These are phyloP conservation scores for Dactylonectria macrodidyma DNA, from an alignment of 2,329 filamentous ascomycete species.

Conservation along the genomic window DNA sequence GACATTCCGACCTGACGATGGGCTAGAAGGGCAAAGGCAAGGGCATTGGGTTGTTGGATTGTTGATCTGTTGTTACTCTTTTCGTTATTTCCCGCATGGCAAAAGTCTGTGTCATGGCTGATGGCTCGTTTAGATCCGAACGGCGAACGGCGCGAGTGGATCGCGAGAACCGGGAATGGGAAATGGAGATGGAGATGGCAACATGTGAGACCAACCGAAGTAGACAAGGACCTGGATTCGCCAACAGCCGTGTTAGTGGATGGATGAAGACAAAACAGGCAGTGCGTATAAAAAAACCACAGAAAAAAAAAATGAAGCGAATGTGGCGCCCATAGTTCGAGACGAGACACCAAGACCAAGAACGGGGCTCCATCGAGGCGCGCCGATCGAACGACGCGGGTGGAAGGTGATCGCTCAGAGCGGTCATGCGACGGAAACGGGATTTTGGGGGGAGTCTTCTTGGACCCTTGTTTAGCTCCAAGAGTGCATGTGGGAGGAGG, in stretches of 20 bases:
- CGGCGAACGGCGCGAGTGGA: neutral
- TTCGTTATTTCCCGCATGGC: constrained; percentile 9
- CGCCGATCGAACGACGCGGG: constrained; percentile 6
- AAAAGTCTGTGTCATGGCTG: neutral
- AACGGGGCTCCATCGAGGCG: neutral
- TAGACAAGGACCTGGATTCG: neutral
- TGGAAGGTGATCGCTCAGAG: neutral
- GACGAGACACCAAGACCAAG: neutral
- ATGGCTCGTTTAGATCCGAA: neutral
- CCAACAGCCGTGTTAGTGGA: neutral
- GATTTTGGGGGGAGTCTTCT: neutral
- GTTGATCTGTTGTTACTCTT: constrained; percentile 26
- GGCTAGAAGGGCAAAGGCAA: neutral
- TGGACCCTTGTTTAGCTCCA: neutral
- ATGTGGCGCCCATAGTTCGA: constrained; percentile 2
- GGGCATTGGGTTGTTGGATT: neutral
- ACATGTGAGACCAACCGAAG: neutral
- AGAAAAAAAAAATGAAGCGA: neutral
- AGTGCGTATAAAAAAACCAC: neutral
- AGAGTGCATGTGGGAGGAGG: neutral
- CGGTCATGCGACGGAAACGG: neutral
- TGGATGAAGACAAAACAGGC: neutral
- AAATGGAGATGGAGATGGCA: neutral
- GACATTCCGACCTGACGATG: neutral
- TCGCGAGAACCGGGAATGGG: neutral